Base-by-base conservation (phyloP, 2,329 filamentous ascomycete species). In the Hysterium pulicare region DNA sequence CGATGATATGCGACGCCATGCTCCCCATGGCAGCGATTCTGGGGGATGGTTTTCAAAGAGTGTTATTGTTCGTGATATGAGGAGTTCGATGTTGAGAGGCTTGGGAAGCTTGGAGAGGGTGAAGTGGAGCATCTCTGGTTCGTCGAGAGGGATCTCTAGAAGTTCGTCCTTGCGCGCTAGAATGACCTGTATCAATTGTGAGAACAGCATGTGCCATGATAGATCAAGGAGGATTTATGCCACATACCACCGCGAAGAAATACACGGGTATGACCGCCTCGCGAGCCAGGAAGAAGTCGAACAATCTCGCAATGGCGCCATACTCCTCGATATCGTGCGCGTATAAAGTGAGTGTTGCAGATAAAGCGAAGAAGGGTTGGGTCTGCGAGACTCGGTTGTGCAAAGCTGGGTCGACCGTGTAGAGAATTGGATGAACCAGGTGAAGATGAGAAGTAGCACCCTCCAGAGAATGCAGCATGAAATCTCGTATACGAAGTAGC, bases 301-400 rank as follows among this genome's bases (percentile, higher is more conserved):
- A 98, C 1, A 98, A 73, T 19, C 93, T 82, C 24, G 90, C 81
- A 59, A 98, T 97, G 53, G 91, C 86, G 49, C 81, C 80, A 63
- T 95, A 96, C 32, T 85, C 83, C 66, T 93, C 84, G 47, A 98
- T 90, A 64, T 97, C 91, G 69, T 98, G 93, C 15, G 93, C 90
- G 66, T 96, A 98, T 73, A 98, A 83, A 24, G 94, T 98, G 33
- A 98, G 77, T 0, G 90, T 95, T 36, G 89, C 90, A n/a, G 88
- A 83, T 4, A 98, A 76, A 4, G 93, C 93, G 66, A 95, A 98
- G 66, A 90, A 96, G 1, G 93, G 91, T 60, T 90, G 82, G 13
- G 84, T 86, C 19, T 76, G 77, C 1, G 84, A 81, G n/a, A 96
- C 74, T 68, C 95, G 91, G 6, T 68, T 71, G 63, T 81, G 85